Base-by-base conservation (phyloP, 495 filamentous ascomycete species). In the Cladorrhinum samala region DNA sequence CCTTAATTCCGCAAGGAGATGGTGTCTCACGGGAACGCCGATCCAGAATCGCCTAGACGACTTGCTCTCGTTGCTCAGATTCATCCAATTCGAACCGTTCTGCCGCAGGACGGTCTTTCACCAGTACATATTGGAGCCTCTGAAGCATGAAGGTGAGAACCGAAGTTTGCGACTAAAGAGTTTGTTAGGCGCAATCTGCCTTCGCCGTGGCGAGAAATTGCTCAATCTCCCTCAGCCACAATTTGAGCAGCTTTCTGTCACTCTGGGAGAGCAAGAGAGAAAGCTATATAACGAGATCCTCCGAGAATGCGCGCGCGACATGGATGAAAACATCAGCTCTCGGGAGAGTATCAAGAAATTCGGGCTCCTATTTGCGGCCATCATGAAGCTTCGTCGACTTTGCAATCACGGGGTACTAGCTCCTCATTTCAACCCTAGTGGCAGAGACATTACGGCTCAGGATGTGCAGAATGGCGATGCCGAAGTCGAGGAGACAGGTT, bases 371-470 rank as follows among this genome's bases (percentile, higher is more conserved):
- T 70, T 78, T 37, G 64, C 70, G 24, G 52, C 68, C 2, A 62
- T 65, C 18, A 44, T 76, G 9, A 68, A 66, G 36, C 60, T 78
- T 9, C 68, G 75, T 6, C 59, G 66, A 16, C 60, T 77, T 8
- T 78, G 75, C 57, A 77, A 77, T 50, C 70, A 72, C 53, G 74
- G 73, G 7, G 72, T 71, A 8, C 71, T 65, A 37, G 49, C 59
- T 45, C 23, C 24, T 17, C 53, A 11, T n/a, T 18, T 7, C 18
- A 24, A 14, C 16, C 23, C 9, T 47, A 47, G 14, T 24, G 5
- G n/a, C n/a, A n/a, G n/a, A n/a, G n/a, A n/a, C n/a, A n/a, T n/a
- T n/a, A n/a, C n/a, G n/a, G n/a, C n/a, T n/a, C n/a, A n/a, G n/a
- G n/a, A n/a, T n/a, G n/a, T n/a, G n/a, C n/a, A n/a, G n/a, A n/a